phyloP scores from a whole-genome alignment of 768 basidiomycete species.

The Kwoniella shandongensis region DNA sequence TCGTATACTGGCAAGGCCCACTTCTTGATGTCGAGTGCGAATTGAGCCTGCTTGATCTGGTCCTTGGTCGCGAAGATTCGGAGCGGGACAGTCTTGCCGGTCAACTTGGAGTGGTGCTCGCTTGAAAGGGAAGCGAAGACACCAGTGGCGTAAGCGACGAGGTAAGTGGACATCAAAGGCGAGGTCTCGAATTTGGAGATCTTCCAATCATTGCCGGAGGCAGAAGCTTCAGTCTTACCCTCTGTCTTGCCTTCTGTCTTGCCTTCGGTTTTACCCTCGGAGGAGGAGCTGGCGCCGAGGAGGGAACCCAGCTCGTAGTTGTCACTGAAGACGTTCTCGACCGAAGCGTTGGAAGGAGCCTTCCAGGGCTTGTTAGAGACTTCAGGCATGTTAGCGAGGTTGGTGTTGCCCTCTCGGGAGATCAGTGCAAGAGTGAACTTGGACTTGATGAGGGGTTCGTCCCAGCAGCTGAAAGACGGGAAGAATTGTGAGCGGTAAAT shows the following conservation, averaged over 20 bases:
- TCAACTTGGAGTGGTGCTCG: slow-evolving; percentile 74
- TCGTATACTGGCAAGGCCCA: slow-evolving; percentile 84
- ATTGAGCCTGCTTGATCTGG: slow-evolving; percentile 75
- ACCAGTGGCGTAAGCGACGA: slow-evolving; percentile 78
- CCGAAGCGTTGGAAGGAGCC: slow-evolving; percentile 30
- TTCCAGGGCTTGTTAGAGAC: slow-evolving; percentile 61
- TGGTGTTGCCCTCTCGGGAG: slow-evolving; percentile 71
- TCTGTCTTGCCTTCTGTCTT: slow-evolving; percentile 56
- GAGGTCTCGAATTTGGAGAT: slow-evolving; percentile 77
- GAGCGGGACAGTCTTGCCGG: slow-evolving; percentile 75
- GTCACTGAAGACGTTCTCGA: slow-evolving; percentile 41
- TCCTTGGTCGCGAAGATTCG: slow-evolving; percentile 83
- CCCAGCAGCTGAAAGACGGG: slow-evolving; percentile 65
- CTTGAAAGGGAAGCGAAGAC: slow-evolving; percentile 68
- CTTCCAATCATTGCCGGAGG: slow-evolving; percentile 62
- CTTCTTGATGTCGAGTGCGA: slow-evolving; percentile 82
- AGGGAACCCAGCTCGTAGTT: slow-evolving; percentile 44
- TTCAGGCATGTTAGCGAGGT: slow-evolving; percentile 83
- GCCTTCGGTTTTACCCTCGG: slow-evolving; percentile 46
- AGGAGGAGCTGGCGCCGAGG: slow-evolving; percentile 24
- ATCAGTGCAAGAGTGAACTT: slow-evolving; percentile 71
- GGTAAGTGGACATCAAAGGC: slow-evolving; percentile 80
- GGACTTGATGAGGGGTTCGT: slow-evolving; percentile 87
- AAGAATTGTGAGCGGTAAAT: not conserved
- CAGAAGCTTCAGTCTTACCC: slow-evolving; percentile 35